Evolutionary conservation across 352 stramenopile species (phyloP).

Genomic region (Phytophthora multivora): DNA sequence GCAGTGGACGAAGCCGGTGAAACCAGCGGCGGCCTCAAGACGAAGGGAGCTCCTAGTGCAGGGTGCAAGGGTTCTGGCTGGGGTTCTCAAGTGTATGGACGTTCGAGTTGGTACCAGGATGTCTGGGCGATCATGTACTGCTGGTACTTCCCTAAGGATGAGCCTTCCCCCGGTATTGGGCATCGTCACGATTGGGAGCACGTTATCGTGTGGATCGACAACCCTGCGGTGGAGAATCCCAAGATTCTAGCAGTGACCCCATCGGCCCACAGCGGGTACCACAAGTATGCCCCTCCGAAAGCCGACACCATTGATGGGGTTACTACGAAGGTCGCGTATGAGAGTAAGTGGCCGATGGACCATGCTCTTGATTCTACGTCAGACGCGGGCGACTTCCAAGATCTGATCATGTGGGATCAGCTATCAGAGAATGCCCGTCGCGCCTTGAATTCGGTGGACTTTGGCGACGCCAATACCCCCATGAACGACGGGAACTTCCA

Average conservation of each 20-base stretch:
- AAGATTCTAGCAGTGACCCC: too few relatives aligned
- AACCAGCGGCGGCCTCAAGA: background rate
- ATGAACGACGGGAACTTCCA: background rate
- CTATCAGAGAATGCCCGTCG: too few relatives aligned
- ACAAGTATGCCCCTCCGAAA: too few relatives aligned
- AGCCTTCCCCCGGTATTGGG: too few relatives aligned
- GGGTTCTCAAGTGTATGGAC: background rate
- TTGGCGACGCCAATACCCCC: background rate
- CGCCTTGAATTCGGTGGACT: background rate
- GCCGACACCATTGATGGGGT: too few relatives aligned
- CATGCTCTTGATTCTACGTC: too few relatives aligned
- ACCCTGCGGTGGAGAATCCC: background rate
- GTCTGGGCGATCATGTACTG: background rate
- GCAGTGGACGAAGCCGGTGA: background rate
- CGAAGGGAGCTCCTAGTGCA: background rate
- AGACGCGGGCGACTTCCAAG: too few relatives aligned
- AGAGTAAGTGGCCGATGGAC: too few relatives aligned
- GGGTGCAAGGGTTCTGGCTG: background rate
- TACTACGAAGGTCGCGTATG: too few relatives aligned
- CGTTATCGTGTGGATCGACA: conserved; percentile 1
- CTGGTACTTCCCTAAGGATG: too few relatives aligned
- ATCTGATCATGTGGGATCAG: too few relatives aligned
- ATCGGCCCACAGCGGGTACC: too few relatives aligned
- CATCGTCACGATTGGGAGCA: background rate
- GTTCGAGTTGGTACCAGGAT: background rate